Percentiles rank a stretch among this genome's conserved stretches.
Conservation (phyloP, 2,329 filamentous ascomycete genomes). For the Monosporascus sp. region DNA sequence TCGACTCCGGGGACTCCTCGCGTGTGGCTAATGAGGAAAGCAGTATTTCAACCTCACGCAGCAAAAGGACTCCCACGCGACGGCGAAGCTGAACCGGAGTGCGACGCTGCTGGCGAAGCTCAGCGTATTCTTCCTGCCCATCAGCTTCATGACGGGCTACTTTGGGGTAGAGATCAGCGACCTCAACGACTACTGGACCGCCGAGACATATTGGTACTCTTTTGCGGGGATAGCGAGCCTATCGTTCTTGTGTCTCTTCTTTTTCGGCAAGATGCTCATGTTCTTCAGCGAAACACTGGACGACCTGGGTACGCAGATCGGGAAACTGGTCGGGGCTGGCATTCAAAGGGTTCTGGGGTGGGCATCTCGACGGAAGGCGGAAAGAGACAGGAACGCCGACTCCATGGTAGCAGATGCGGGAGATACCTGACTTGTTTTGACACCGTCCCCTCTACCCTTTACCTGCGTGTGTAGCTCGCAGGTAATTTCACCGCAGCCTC, state of each 20-base stretch:
- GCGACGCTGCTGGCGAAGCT: conserved; percentile 70
- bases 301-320: conserved; percentile 24
- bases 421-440: no score
- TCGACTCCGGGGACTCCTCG: no score
- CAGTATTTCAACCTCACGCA: conserved; percentile 76
- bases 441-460: no score
- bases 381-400: conserved; percentile 10
- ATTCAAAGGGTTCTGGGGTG: neutral
- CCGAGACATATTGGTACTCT: conserved; percentile 60
- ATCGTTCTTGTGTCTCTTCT: conserved; percentile 54
- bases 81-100: conserved; percentile 66
- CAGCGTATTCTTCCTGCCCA: conserved; percentile 70
- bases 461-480: no score
- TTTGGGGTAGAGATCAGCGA: conserved; percentile 63
- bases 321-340: conserved; percentile 2
- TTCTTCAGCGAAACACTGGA: conserved; percentile 41
- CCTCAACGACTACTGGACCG: conserved; percentile 52
- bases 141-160: conserved; percentile 70
- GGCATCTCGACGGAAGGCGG: neutral
- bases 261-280: conserved; percentile 43
- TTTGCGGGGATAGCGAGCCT: conserved; percentile 60
- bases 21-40: neutral
- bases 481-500: no score
- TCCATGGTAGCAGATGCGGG: no score
- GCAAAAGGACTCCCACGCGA: conserved; percentile 68